These are phyloP conservation scores for Aspergillus biplanus DNA, from an alignment of 495 filamentous ascomycete genomes.

Conservation along the genomic window DNA sequence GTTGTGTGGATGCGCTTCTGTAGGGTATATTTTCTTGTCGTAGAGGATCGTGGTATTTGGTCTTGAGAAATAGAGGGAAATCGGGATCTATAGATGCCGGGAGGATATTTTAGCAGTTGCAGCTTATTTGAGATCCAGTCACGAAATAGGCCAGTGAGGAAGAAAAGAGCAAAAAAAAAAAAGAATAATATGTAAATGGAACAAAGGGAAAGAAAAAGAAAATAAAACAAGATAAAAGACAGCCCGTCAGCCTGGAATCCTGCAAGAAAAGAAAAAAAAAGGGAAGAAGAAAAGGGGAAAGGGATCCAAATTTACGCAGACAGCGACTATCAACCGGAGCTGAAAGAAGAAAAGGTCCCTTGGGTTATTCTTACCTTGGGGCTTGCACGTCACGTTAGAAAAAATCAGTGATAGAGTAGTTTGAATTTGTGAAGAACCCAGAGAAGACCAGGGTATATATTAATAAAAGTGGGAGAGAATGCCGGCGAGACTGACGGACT, in stretches of 20 bases:
- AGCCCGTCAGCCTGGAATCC: conserved; percentile 6
- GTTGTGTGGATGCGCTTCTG: conserved; percentile 4
- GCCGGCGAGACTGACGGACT: conserved; percentile 7
- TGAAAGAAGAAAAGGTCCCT: not conserved
- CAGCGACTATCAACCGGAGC: not conserved
- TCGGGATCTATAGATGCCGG: not conserved
- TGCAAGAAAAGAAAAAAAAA: conserved; percentile 14
- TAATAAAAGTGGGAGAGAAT: conserved; percentile 6
- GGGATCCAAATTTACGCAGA: not conserved
- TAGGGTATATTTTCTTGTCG: not conserved
- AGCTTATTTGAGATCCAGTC: not conserved
- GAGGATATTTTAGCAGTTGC: not conserved
- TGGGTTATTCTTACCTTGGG: not conserved
- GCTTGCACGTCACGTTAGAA: not conserved
- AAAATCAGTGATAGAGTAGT: not conserved
- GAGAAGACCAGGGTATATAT: conserved; percentile 5
- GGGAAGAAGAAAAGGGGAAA: conserved; percentile 1
- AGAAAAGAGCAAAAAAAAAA: conserved; percentile 1
- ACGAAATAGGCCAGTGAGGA: not conserved
- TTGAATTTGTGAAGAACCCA: not conserved
- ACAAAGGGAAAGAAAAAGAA: conserved; percentile 7
- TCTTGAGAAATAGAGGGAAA: not conserved
- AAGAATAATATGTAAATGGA: conserved; percentile 5
- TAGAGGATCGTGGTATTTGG: not conserved
- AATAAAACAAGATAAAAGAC: conserved; percentile 1